Percentiles rank a stretch among this genome's conserved stretches.
Evolutionary conservation across 2,329 filamentous ascomycete species (phyloP).

Genomic region (Alternaria alternata): DNA sequence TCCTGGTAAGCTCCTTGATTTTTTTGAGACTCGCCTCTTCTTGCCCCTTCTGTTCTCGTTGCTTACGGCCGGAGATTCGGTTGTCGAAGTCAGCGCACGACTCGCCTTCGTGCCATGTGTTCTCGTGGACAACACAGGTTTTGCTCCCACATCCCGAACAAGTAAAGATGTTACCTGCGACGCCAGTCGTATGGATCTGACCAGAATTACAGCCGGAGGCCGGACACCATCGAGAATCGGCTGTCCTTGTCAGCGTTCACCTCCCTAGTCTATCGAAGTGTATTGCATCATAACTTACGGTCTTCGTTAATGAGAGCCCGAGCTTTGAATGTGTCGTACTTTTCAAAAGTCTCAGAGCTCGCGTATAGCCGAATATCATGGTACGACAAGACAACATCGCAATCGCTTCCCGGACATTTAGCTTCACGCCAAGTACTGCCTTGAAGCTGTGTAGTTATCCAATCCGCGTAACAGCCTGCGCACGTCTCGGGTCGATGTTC

Average conservation of each 20-base stretch:
- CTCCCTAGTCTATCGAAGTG: neutral
- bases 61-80: conserved; percentile 35
- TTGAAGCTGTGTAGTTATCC: conserved; percentile 51
- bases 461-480: conserved; percentile 47
- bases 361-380: conserved; percentile 53
- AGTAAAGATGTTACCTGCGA: conserved; percentile 56
- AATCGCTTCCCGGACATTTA: conserved; percentile 60
- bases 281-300: conserved; percentile 15
- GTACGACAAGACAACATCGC: conserved; percentile 55
- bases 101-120: conserved; percentile 52
- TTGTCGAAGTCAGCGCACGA: conserved; percentile 53
- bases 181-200: conserved; percentile 61
- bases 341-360: conserved; percentile 23
- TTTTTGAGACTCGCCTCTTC: conserved; percentile 37
- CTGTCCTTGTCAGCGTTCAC: conserved; percentile 4
- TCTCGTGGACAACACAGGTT: conserved; percentile 48
- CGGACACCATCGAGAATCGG: conserved; percentile 65
- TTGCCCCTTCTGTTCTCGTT: conserved; percentile 34
- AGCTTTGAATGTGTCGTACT: conserved; percentile 54
- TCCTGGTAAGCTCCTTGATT: conserved; percentile 47
- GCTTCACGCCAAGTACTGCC: conserved; percentile 57
- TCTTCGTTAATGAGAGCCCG: conserved; percentile 55
- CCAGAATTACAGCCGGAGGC: conserved; percentile 56
- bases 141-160: conserved; percentile 49
- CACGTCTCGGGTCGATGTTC: conserved; percentile 48